Conservation (phyloP, 1,284 basidiomycete genomes). For the Anthracocystis panici-leucophaei region DNA sequence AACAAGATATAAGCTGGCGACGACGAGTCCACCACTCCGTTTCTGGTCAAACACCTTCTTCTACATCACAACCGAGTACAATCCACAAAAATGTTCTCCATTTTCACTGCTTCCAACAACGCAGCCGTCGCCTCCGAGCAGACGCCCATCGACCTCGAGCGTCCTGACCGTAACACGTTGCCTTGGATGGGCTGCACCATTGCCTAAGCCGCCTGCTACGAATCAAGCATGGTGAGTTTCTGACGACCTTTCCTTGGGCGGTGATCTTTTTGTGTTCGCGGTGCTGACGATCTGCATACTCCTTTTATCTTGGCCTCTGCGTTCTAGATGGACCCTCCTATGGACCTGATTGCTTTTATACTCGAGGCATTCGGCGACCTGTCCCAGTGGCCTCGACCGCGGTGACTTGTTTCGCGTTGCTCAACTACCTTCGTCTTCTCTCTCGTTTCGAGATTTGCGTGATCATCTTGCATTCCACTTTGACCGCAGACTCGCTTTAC, state of each 20-base stretch:
- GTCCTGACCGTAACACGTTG: too few species aligned
- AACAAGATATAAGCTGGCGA: too few species aligned
- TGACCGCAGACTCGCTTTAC: neutral
- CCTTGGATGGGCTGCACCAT: too few species aligned
- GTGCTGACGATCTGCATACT: neutral
- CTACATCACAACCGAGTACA: too few species aligned
- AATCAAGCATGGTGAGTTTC: slow-evolving; percentile 9
- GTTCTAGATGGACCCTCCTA: neutral
- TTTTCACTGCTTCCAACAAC: slow-evolving; percentile 31
- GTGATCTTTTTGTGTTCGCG: neutral
- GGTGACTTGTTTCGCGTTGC: neutral
- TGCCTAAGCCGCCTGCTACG: slow-evolving; percentile 11
- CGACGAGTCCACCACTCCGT: too few species aligned
- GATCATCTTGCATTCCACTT: neutral
- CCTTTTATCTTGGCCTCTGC: neutral
- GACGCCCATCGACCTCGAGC: too few species aligned
- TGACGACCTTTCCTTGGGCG: too few species aligned
- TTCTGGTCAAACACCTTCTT: too few species aligned
- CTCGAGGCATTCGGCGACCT: slow-evolving; percentile 24
- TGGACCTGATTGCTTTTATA: slow-evolving; percentile 16
- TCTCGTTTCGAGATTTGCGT: neutral
- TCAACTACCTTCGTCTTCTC: slow-evolving; percentile 2
- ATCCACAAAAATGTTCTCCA: too few species aligned
- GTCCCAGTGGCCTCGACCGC: slow-evolving; percentile 17
- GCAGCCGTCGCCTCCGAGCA: slow-evolving; percentile 32